Conservation (phyloP, 2,329 filamentous ascomycete genomes). For the Diaporthe aspalathi region DNA sequence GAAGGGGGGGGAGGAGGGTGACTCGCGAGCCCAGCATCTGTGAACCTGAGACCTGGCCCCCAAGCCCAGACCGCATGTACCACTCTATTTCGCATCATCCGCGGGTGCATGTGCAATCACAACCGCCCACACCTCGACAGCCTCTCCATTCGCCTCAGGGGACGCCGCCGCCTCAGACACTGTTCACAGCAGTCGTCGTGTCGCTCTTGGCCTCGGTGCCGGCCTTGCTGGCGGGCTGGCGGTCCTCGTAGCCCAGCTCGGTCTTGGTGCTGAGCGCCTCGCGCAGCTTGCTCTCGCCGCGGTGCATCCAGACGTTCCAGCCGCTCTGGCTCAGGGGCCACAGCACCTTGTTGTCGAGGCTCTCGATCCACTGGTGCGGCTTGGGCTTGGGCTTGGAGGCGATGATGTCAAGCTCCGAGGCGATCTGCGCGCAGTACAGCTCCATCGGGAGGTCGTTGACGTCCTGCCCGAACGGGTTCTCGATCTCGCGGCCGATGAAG, state of each 20-base stretch:
- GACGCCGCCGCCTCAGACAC: slow-evolving; percentile 19
- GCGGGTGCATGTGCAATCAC: background rate
- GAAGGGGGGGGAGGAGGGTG: background rate
- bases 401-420: slow-evolving; percentile 73
- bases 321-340: slow-evolving; percentile 57
- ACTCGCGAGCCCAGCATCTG: background rate
- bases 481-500: slow-evolving; percentile 75
- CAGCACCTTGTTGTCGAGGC: slow-evolving; percentile 52
- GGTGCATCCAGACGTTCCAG: slow-evolving; percentile 60
- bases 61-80: slow-evolving; percentile 7
- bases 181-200: slow-evolving; percentile 37
- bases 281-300: slow-evolving; percentile 58
- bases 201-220: slow-evolving; percentile 36
- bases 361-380: slow-evolving; percentile 60
- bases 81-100: background rate
- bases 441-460: slow-evolving; percentile 77
- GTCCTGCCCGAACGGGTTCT: slow-evolving; percentile 76
- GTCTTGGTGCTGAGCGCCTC: slow-evolving; percentile 54
- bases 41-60: background rate
- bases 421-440: slow-evolving; percentile 72
- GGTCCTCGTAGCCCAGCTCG: slow-evolving; percentile 46
- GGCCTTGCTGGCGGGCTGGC: slow-evolving; percentile 40
- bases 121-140: too few species aligned
- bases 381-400: slow-evolving; percentile 64
- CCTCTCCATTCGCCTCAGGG: too few species aligned